A percentile compares a stretch with the other conserved stretches of the same genome.
phyloP scores from a whole-genome alignment of 805 yeast genomes.

The Candida suzukii region DNA sequence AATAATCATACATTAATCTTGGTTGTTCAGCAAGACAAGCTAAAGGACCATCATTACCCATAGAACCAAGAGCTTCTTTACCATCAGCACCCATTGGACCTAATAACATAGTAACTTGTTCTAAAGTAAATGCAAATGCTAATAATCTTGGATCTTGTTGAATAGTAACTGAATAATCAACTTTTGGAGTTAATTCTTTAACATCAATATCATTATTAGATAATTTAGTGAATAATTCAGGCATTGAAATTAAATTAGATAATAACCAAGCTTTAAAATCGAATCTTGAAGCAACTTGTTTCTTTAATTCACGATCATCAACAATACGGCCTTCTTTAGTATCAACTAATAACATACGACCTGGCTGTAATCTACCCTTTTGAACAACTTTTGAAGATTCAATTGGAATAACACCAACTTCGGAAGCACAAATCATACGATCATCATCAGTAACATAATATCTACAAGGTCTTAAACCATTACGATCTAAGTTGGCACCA shows the following conservation, averaged over 20 bases:
- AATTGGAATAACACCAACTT: slow-evolving; percentile 93
- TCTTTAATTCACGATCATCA: slow-evolving; percentile 85
- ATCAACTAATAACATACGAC: slow-evolving; percentile 92
- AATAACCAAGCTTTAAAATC: slow-evolving; percentile 93
- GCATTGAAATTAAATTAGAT: slow-evolving; percentile 79
- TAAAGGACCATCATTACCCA: slow-evolving; percentile 96
- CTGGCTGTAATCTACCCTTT: slow-evolving; percentile 94
- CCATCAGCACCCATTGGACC: slow-evolving; percentile 93
- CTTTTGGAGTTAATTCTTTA: slow-evolving; percentile 15
- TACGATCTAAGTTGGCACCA: slow-evolving; percentile 97
- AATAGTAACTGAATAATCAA: slow-evolving; percentile 34
- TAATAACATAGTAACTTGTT: slow-evolving; percentile 74
- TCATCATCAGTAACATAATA: slow-evolving; percentile 93
- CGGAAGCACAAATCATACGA: slow-evolving; percentile 95
- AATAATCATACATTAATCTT: slow-evolving; percentile 82
- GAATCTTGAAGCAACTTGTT: slow-evolving; percentile 67
- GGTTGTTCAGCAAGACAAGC: slow-evolving; percentile 96
- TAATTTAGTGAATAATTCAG: slow-evolving; percentile 62
- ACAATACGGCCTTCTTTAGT: slow-evolving; percentile 89
- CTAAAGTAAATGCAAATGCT: slow-evolving; percentile 92
- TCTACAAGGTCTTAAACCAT: slow-evolving; percentile 97
- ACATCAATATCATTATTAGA: slow-evolving; percentile 29
- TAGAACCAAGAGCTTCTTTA: slow-evolving; percentile 93
- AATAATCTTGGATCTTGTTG: slow-evolving; percentile 78
- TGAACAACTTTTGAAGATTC: slow-evolving; percentile 75